Conservation (phyloP, 768 basidiomycete genomes). For the Podaxis sp. region DNA sequence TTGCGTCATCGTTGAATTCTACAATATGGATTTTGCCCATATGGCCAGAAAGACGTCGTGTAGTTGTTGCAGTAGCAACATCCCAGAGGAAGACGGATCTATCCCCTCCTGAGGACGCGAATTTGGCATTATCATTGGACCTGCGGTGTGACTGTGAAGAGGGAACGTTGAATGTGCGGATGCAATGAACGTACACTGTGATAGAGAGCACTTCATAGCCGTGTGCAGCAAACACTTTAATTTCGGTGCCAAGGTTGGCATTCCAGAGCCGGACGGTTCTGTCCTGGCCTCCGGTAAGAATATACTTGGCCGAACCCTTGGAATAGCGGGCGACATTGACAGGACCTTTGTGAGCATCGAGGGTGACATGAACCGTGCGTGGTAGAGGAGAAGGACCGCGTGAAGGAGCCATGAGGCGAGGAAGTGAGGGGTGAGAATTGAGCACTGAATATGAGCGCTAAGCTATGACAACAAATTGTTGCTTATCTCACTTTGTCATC, state of each 20-base stretch:
- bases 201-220: constrained; percentile 95
- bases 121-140: constrained; percentile 90
- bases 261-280: constrained; percentile 91
- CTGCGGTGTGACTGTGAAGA: constrained; percentile 33
- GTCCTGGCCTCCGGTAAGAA: constrained; percentile 93
- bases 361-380: constrained; percentile 60
- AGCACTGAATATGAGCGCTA: not conserved
- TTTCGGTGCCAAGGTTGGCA: constrained; percentile 78
- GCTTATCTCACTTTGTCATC: constrained; percentile 8
- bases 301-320: constrained; percentile 82
- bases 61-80: constrained; percentile 82
- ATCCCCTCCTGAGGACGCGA: constrained; percentile 94
- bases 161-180: not conserved
- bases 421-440: constrained; percentile 9
- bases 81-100: constrained; percentile 95
- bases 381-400: constrained; percentile 52
- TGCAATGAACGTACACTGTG: constrained; percentile 62
- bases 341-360: constrained; percentile 73
- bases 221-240: constrained; percentile 88
- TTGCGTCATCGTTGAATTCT: constrained; percentile 86
- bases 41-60: constrained; percentile 83
- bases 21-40: constrained; percentile 89
- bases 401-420: constrained; percentile 46
- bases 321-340: constrained; percentile 93
- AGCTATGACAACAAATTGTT: constrained; percentile 1